These are phyloP conservation scores for Ophiognomonia clavigignenti-juglandacearum DNA, from an alignment of 2,329 filamentous ascomycete species.

Conservation along the genomic window DNA sequence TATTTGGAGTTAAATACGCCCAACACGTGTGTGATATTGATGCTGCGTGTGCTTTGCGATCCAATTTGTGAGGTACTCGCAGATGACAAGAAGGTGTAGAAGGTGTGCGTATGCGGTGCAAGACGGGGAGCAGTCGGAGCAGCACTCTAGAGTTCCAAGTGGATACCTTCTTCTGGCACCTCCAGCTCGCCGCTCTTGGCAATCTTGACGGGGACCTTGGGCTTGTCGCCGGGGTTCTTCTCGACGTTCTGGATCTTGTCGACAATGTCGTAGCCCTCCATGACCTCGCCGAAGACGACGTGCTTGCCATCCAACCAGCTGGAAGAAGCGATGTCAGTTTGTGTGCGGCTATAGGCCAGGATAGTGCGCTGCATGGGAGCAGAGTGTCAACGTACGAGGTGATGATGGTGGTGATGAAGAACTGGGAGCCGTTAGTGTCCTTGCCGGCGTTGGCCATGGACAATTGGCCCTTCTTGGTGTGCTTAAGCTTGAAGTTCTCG, in stretches of 20 bases:
- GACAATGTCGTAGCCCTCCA: conserved; percentile 79
- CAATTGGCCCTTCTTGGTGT: conserved; percentile 77
- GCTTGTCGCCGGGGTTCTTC: conserved; percentile 65
- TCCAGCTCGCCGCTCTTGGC: conserved; percentile 78
- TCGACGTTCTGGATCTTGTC: conserved; percentile 70
- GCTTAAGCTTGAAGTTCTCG: conserved; percentile 95
- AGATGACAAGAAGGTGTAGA: conserved; percentile 16
- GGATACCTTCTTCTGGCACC: conserved; percentile 87
- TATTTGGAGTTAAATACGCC: neutral
- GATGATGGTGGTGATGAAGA: conserved; percentile 83
- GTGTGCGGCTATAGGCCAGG: neutral
- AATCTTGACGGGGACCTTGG: conserved; percentile 66
- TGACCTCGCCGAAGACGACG: conserved; percentile 84
- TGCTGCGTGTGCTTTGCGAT: conserved; percentile 1
- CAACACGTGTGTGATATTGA: conserved; percentile 7
- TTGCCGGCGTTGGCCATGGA: conserved; percentile 83
- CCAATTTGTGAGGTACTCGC: neutral
- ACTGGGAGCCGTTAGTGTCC: conserved; percentile 85
- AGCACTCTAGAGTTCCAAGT: conserved; percentile 69
- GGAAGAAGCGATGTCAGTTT: conserved; percentile 9
- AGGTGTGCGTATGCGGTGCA: conserved; percentile 31
- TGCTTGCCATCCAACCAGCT: conserved; percentile 81
- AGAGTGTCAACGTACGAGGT: conserved; percentile 56
- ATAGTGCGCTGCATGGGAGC: conserved; percentile 4
- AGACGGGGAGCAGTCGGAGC: neutral